Base-by-base conservation (phyloP, 2,329 filamentous ascomycete species). In the Rhinocladiella mackenziei region DNA sequence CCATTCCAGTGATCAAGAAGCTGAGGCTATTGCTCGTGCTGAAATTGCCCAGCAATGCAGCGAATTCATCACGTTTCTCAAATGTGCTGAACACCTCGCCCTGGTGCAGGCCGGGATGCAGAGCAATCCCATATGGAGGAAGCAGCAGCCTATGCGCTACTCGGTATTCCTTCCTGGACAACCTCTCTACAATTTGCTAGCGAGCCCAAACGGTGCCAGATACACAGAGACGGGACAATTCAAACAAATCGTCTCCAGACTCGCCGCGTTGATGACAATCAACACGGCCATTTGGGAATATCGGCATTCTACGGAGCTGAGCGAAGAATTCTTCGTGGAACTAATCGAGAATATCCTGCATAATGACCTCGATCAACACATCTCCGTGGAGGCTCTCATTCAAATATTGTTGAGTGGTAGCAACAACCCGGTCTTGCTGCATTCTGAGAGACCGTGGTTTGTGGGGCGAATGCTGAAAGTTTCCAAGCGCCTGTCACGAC, bases 211-310 rank as follows among this genome's bases (percentile, higher is more conserved):
- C 2, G 60, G 55, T 2, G 46, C 57, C 15, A 61, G 62, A 11
- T 65, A 63, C 39, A 63, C 62, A 1, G 52, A 61, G 11, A 60
- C 61, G 4, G 64, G 61, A 14, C 56, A 65, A 35, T 60, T 64
- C n/a, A 67, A 66, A 45, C 64, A 67, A 46, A 62, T 65, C 36
- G 58, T 67, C 31, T 55, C 64, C 14, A 61, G 64, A 14, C 43
- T 67, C 1, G 62, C 60, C 8, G 54, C 60, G 1, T 38, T 68
- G 20, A 61, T 67, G 37, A 65, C 62, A 41, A 52, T 68, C 36
- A 68, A 68, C 44, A 60, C 60, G 4, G 64, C 60, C 4, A 54
- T 68, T 8, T 69, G 65, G 65, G 64, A 69, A 50, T 66, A 68
- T 38, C 59, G 66, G 11, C 57, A 59, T 26, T 58, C 61, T 6